A percentile compares a stretch with the other conserved stretches of the same genome.
phyloP scores from a whole-genome alignment of 2,329 filamentous ascomycete species.

The Penicillium paneum region DNA sequence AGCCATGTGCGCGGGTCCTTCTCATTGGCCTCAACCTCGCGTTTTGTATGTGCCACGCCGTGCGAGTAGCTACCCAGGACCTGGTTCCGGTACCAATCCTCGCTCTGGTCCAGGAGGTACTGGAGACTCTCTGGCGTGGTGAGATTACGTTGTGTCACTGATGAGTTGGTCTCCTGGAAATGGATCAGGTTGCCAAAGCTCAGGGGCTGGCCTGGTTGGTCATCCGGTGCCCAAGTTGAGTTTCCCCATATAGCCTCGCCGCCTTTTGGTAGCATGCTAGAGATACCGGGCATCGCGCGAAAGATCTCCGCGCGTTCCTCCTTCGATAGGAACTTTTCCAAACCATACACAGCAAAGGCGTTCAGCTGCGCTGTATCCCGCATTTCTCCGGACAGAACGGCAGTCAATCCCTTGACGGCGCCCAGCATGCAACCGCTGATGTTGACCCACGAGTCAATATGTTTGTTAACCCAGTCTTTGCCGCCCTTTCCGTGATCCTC shows the following conservation, averaged over 20 bases:
- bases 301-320: constrained; percentile 92
- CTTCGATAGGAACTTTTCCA: constrained; percentile 91
- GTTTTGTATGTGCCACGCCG: constrained; percentile 74
- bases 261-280: constrained; percentile 92
- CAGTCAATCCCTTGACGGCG: constrained; percentile 83
- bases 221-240: constrained; percentile 80
- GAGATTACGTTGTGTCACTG: constrained; percentile 65
- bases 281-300: constrained; percentile 93
- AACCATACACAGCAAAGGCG: constrained; percentile 89
- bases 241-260: constrained; percentile 96
- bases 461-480: constrained; percentile 79
- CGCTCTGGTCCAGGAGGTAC: constrained; percentile 74
- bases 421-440: constrained; percentile 98
- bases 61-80: constrained; percentile 77
- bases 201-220: constrained; percentile 66
- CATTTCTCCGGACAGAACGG: constrained; percentile 94
- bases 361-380: constrained; percentile 96
- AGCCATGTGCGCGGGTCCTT: constrained; percentile 81
- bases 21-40: constrained; percentile 79
- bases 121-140: constrained; percentile 74
- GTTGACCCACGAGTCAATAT: constrained; percentile 96
- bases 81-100: constrained; percentile 79
- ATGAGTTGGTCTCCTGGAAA: constrained; percentile 67
- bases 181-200: constrained; percentile 81
- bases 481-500: constrained; percentile 76